A percentile compares a stretch with the other conserved stretches of the same genome.
These are phyloP conservation scores for Podospora anserina DNA, from an alignment of 495 filamentous ascomycete species.

Conservation along the genomic window DNA sequence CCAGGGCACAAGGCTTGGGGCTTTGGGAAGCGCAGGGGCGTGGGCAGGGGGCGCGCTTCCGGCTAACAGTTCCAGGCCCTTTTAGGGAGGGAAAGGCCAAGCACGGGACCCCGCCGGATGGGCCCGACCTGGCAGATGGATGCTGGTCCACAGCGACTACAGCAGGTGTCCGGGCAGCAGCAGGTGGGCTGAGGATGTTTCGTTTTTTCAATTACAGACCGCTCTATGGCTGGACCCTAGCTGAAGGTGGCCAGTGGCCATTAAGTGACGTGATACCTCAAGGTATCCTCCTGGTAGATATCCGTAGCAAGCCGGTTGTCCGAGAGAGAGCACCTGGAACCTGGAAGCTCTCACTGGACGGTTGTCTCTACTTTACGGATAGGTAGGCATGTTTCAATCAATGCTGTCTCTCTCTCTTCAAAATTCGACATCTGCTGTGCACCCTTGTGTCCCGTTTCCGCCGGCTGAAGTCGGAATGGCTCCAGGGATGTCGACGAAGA, in stretches of 20 bases:
- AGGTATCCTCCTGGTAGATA: too few species aligned
- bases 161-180: neutral
- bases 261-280: conserved; percentile 5
- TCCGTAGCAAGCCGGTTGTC: neutral
- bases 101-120: conserved; percentile 11
- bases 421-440: neutral
- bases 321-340: neutral
- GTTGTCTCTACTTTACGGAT: too few species aligned
- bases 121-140: conserved; percentile 3
- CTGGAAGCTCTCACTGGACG: too few species aligned
- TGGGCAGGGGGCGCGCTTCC: neutral
- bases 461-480: conserved; percentile 8
- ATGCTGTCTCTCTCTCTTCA: too few species aligned
- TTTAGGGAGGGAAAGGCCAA: neutral
- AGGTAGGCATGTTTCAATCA: too few species aligned
- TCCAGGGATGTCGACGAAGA: neutral
- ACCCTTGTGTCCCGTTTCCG: neutral
- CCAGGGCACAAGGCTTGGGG: conserved; percentile 22
- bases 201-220: neutral
- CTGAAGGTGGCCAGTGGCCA: neutral
- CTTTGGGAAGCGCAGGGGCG: conserved; percentile 14
- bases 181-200: conserved; percentile 4
- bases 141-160: neutral
- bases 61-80: conserved; percentile 15
- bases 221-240: neutral